Evolutionary conservation across 176 grass and related monocot genomes (phyloP).

Genomic region (Neostapfia colusana): DNA sequence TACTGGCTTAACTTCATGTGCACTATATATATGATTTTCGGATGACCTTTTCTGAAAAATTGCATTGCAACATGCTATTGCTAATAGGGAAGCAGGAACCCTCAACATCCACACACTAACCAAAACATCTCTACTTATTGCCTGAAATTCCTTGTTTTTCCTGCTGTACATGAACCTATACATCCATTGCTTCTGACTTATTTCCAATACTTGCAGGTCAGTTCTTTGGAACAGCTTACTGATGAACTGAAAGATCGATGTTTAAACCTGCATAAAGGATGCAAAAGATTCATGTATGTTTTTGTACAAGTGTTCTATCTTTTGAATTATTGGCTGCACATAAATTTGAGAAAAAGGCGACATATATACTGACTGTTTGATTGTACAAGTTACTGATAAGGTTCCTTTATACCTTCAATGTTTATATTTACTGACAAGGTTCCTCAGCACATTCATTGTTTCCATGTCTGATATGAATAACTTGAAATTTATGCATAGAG

Average conservation of each 20-base stretch:
- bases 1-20: not conserved
- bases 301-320: slow-evolving; percentile 12
- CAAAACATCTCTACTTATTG: slow-evolving; percentile 10
- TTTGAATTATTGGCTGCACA: slow-evolving; percentile 31
- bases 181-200: slow-evolving; percentile 31
- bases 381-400: slow-evolving; percentile 32
- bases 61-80: not conserved
- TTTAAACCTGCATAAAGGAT: slow-evolving; percentile 86
- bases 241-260: slow-evolving; percentile 93
- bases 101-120: not conserved
- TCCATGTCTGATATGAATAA: not conserved
- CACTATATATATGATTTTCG: not conserved
- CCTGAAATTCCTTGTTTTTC: not conserved
- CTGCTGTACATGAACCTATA: slow-evolving; percentile 16
- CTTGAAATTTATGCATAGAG: not conserved
- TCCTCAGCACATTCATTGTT: slow-evolving; percentile 10
- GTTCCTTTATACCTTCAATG: slow-evolving; percentile 14
- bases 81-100: not conserved
- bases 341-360: not conserved
- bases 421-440: slow-evolving; percentile 25
- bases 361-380: not conserved
- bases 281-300: slow-evolving; percentile 86
- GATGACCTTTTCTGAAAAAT: not conserved
- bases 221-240: slow-evolving; percentile 82
- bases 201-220: slow-evolving; percentile 55